phyloP scores from a whole-genome alignment of 2,329 filamentous ascomycete species.

The Purpureocillium lavendulum region DNA sequence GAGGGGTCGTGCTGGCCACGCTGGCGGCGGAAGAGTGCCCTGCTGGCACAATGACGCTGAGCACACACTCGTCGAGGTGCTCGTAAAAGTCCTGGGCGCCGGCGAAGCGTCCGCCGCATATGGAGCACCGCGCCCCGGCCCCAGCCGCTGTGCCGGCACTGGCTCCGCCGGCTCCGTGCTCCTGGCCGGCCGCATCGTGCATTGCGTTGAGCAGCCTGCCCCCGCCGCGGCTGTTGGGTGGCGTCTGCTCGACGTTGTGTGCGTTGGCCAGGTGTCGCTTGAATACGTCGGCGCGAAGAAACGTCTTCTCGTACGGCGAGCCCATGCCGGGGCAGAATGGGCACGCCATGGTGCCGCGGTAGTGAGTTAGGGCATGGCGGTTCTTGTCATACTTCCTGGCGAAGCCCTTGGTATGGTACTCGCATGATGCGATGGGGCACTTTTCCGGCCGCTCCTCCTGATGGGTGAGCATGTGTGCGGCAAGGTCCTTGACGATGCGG shows the following conservation, averaged over 20 bases:
- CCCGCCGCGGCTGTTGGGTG: slow-evolving; percentile 65
- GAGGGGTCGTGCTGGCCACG: too few species aligned
- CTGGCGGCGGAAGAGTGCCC: too few species aligned
- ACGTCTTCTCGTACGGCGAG: slow-evolving; percentile 84
- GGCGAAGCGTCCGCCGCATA: slow-evolving; percentile 69
- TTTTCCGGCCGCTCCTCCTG: slow-evolving; percentile 91
- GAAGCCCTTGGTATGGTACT: slow-evolving; percentile 91
- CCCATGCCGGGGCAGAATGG: slow-evolving; percentile 89
- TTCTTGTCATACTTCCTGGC: slow-evolving; percentile 98
- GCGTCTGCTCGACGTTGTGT: slow-evolving; percentile 88
- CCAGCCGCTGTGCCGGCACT: slow-evolving; percentile 2
- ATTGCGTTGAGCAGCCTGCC: slow-evolving; percentile 8
- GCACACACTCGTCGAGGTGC: slow-evolving; percentile 67
- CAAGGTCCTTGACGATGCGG: slow-evolving; percentile 53
- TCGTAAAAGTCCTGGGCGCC: slow-evolving; percentile 97
- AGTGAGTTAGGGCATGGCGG: slow-evolving; percentile 89
- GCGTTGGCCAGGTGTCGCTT: slow-evolving; percentile 91
- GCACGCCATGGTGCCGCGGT: slow-evolving; percentile 97
- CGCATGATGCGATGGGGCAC: slow-evolving; percentile 87
- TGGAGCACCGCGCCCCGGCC: slow-evolving; percentile 79
- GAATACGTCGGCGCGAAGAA: slow-evolving; percentile 95
- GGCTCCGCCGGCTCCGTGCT: not conserved
- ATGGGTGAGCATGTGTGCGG: slow-evolving; percentile 95
- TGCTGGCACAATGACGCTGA: slow-evolving; percentile 47
- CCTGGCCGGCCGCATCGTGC: not conserved